Evolutionary conservation across 768 basidiomycete species (phyloP), one percentile per base, ranked within the genome.

Genomic region (Lentinula aciculospora): DNA sequence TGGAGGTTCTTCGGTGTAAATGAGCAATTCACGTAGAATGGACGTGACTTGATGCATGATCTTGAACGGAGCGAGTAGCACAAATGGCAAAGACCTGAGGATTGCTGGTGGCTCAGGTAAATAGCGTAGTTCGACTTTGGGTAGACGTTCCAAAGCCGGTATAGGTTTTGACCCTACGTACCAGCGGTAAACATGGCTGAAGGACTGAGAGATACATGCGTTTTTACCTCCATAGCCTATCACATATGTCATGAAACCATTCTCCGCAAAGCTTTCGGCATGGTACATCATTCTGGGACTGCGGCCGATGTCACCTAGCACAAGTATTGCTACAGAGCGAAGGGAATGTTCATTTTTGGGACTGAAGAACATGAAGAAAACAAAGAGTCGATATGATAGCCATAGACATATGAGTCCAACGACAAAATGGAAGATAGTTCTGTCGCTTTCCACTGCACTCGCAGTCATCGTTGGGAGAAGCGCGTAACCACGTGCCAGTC

Each of bases 231-330:
- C 74, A 68, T 97, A 97, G 15, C 93, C 96, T 56, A 98, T 81
- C 17, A 99, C 66, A 63, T 84, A 82, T 1, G 92, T 93, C 58
- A 81, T 73, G 69, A 92, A 97, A 4, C 79, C 83, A 54, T 85
- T 80, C 57, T 86, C 81, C 37, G 92, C 88, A 67, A 99, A 91
- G 67, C 91, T 94, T 68, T 96, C 85, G 0, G 96, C 89, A 65
- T 99, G 97, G 69, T 98, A 98, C 92, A 98, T 96, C 92, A 98
- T 98, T 55, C 97, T 80, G 10, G 97, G 97, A 68, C 91, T 94
- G 58, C 97, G 81, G 1, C 96, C 97, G 48, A 99, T 85, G 74
- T 99, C 97, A 9, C 97, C 97, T 9, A 99, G 78, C 13, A 99
- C 97, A 48, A 98, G 73, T 56, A 98, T 84, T 3, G 85, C 90